Base-by-base conservation (phyloP, 164 flowering plant genomes). In the Sextonia rubra region DNA sequence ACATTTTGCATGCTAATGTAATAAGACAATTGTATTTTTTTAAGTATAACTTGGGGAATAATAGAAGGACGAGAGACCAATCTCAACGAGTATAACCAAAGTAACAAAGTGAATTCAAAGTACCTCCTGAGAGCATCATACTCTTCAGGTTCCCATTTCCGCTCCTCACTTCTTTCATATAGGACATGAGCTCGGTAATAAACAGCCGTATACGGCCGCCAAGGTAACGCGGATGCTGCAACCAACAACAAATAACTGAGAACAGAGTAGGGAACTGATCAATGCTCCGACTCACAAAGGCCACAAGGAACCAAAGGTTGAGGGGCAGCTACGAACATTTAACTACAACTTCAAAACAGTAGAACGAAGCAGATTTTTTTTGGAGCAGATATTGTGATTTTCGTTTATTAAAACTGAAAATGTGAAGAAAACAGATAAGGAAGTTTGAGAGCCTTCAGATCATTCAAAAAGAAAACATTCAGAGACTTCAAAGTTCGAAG, bases 71-170 rank as follows among this genome's bases (percentile, higher is more conserved):
- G 55, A 25, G 3, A 60, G 29, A 60, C 7, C 15, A 18, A 14
- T 4, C 20, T 49, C 56, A 69, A 52, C 32, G 4, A 8, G 9
- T 20, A 66, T 44, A 37, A 44, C 11, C n/a, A 25, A 9, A 27
- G 8, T 27, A 55, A 65, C 6, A 70, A 65, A 48, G 52, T 20
- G 14, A 30, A 37, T 56, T n/a, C 22, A 69, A 44, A 63, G 69
- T n/a, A 83, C 79, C 73, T 75, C 3, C 49, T 61, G 24, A 91
- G 23, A 24, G 75, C 3, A 30, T 85, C 90, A 48, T 49, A 23
- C 60, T 91, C 91, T 48, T 87, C 90, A 2, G 60, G 52, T 47
- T 83, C 85, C 92, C 92, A 90, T 68, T 37, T 68, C 60, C 82
- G 82, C 1, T n/a, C 56, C 12, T 87, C 86, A 65, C 23, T 70